Percentiles rank a stretch among this genome's conserved stretches.
These are phyloP conservation scores for Bruguiera parviflora DNA, from an alignment of 345 rosid species.

Conservation along the genomic window DNA sequence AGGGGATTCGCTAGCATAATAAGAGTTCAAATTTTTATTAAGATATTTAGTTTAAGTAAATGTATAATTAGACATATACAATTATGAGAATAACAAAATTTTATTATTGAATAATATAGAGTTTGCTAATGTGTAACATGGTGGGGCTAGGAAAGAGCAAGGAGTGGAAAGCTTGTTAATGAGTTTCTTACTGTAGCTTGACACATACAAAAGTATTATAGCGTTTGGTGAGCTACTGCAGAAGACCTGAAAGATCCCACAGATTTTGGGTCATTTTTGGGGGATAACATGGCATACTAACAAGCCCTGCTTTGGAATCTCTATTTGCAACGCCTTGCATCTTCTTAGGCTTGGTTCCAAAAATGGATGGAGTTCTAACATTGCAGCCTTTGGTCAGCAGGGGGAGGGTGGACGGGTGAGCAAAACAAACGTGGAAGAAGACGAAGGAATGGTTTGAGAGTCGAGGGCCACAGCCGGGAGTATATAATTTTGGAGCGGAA, in stretches of 20 bases:
- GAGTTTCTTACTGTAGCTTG: slow-evolving; percentile 32
- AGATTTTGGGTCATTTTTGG: slow-evolving; percentile 35
- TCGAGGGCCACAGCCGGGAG: slow-evolving; percentile 27
- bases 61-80: too few species aligned
- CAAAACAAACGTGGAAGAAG: slow-evolving; percentile 34
- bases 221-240: slow-evolving; percentile 29
- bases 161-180: slow-evolving; percentile 27
- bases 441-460: slow-evolving; percentile 37
- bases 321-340: slow-evolving; percentile 41
- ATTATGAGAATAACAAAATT: too few species aligned
- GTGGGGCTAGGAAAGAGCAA: slow-evolving; percentile 35
- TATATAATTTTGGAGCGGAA: slow-evolving; percentile 44
- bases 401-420: slow-evolving; percentile 25
- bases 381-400: neutral
- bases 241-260: slow-evolving; percentile 11
- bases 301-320: slow-evolving; percentile 36
- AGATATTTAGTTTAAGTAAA: too few species aligned
- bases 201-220: slow-evolving; percentile 26
- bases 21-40: too few species aligned
- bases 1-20: too few species aligned
- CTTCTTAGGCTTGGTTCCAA: slow-evolving; percentile 31
- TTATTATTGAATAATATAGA: too few species aligned
- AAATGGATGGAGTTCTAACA: slow-evolving; percentile 38
- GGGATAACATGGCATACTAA: slow-evolving; percentile 27
- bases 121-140: slow-evolving; percentile 38